Conservation (phyloP, 2,329 filamentous ascomycete genomes). For the Orbilia oligospora region DNA sequence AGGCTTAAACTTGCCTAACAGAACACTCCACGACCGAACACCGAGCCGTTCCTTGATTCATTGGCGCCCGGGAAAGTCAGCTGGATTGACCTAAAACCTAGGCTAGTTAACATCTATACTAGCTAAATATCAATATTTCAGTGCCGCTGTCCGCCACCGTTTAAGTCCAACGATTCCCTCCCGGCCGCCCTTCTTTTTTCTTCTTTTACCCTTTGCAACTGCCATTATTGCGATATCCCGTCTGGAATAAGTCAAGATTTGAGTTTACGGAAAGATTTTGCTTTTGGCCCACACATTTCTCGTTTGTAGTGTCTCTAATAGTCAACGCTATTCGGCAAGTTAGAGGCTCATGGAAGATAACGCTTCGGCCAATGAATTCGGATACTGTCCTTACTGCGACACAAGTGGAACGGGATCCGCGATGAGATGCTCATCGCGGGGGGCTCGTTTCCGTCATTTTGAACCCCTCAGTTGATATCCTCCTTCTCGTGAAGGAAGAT, state of each 20-base stretch:
- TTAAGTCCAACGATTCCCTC: slow-evolving; percentile 3
- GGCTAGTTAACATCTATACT: slow-evolving; percentile 22
- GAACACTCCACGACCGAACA: slow-evolving; percentile 22
- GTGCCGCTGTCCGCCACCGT: slow-evolving; percentile 42
- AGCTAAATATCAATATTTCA: slow-evolving; percentile 26
- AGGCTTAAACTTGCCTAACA: slow-evolving; percentile 33
- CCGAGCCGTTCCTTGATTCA: slow-evolving; percentile 43
- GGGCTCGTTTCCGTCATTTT: slow-evolving; percentile 30
- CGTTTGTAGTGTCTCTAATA: slow-evolving; percentile 27
- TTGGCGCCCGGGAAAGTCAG: slow-evolving; percentile 59
- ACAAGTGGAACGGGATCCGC: slow-evolving; percentile 42
- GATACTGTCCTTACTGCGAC: slow-evolving; percentile 25
- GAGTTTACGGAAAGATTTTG: slow-evolving; percentile 29
- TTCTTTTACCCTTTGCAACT: slow-evolving; percentile 9
- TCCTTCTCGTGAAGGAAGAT: slow-evolving; percentile 2
- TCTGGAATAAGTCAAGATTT: slow-evolving; percentile 44
- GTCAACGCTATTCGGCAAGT: slow-evolving; percentile 9
- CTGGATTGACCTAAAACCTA: slow-evolving; percentile 23
- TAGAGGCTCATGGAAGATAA: slow-evolving; percentile 4
- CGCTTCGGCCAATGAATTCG: slow-evolving; percentile 40
- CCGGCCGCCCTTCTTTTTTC: slow-evolving; percentile 24
- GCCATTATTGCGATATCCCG: slow-evolving; percentile 61
- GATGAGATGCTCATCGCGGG: slow-evolving; percentile 55
- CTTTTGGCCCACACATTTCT: slow-evolving; percentile 18
- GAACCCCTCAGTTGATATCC: slow-evolving; percentile 25